Percentiles rank a stretch among this genome's conserved stretches.
phyloP scores from a whole-genome alignment of 441 rosid genomes.

The Theobroma grandiflorum region DNA sequence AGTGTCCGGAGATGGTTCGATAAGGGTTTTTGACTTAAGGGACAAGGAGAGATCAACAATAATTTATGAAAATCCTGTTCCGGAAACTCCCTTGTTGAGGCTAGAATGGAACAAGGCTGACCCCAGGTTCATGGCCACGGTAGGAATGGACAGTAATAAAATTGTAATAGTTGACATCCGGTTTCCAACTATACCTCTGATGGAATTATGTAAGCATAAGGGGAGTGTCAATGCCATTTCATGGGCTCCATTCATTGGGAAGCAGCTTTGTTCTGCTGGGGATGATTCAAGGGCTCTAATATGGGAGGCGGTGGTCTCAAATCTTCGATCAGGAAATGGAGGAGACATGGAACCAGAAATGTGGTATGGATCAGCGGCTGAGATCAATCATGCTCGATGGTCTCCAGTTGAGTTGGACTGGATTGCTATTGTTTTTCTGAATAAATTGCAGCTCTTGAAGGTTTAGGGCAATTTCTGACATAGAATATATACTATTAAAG shows the following conservation, averaged over 20 bases:
- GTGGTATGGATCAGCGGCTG: conserved; percentile 52
- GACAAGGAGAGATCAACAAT: conserved; percentile 68
- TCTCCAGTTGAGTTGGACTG: conserved; percentile 56
- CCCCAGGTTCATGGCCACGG: conserved; percentile 57
- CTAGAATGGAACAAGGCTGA: conserved; percentile 70
- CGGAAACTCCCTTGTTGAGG: conserved; percentile 48
- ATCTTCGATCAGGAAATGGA: neutral
- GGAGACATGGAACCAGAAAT: conserved; percentile 45
- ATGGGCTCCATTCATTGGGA: conserved; percentile 51
- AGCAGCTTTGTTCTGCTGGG: conserved; percentile 53
- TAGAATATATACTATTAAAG: neutral
- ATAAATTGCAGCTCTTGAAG: conserved; percentile 54
- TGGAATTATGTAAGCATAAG: conserved; percentile 49
- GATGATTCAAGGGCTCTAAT: conserved; percentile 62
- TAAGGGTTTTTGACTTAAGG: conserved; percentile 65
- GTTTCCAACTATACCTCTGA: conserved; percentile 53
- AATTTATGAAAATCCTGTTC: conserved; percentile 55
- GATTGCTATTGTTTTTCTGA: conserved; percentile 45
- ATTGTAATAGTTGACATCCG: conserved; percentile 62
- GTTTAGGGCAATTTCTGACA: conserved; percentile 32
- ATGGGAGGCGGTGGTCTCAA: conserved; percentile 47
- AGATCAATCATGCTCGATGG: conserved; percentile 60
- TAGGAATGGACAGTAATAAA: conserved; percentile 60
- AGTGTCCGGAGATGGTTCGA: conserved; percentile 62
- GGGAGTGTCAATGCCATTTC: conserved; percentile 58